These are phyloP conservation scores for Anastatica hierochuntica DNA, from an alignment of 345 rosid species.

Conservation along the genomic window DNA sequence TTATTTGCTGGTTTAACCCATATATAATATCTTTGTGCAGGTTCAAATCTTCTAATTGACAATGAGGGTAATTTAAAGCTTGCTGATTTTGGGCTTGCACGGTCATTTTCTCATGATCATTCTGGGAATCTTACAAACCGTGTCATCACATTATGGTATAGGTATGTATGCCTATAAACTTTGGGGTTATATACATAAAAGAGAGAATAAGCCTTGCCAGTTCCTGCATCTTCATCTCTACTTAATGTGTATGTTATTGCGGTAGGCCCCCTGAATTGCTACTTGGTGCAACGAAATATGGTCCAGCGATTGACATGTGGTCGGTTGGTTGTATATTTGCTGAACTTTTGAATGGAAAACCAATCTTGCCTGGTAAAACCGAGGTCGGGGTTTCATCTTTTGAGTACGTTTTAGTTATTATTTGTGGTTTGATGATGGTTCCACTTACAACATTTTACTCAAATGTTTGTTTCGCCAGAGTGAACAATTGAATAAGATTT, in stretches of 20 bases:
- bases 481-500: conserved; percentile 57
- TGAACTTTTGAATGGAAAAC: conserved; percentile 82
- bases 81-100: conserved; percentile 96
- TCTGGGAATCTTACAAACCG: conserved; percentile 83
- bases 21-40: conserved; percentile 31
- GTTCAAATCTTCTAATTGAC: conserved; percentile 94
- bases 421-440: neutral
- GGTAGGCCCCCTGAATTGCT: conserved; percentile 91
- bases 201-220: neutral
- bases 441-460: neutral
- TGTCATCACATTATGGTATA: conserved; percentile 94
- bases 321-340: conserved; percentile 97
- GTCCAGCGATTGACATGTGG: conserved; percentile 98
- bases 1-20: conserved; percentile 1
- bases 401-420: neutral
- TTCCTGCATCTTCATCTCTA: neutral
- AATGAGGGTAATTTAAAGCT: conserved; percentile 94
- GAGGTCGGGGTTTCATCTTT: conserved; percentile 39
- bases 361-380: conserved; percentile 86
- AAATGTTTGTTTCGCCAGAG: conserved; percentile 22
- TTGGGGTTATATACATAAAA: neutral
- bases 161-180: conserved; percentile 37
- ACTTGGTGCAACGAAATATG: conserved; percentile 90
- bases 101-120: conserved; percentile 72
- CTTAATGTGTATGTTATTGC: neutral